Evolutionary conservation across 768 basidiomycete genomes (phyloP).

Genomic region (Rhizopogon rudus): DNA sequence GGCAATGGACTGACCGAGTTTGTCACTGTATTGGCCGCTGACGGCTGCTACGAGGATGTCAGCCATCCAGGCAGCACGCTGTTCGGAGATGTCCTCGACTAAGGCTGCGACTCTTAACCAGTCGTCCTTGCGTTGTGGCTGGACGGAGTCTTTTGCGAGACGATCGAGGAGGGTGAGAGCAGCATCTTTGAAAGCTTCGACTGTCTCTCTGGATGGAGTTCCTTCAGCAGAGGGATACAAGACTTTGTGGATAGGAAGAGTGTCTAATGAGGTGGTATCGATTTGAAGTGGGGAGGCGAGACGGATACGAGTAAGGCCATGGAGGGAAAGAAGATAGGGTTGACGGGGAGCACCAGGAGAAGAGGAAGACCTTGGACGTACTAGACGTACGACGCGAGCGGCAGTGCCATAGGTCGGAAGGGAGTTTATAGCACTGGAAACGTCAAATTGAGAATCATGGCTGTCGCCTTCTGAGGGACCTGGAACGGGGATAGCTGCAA

Average conservation of each 20-base stretch:
- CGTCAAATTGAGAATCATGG: constrained; percentile 10
- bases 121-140: constrained; percentile 53
- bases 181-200: constrained; percentile 65
- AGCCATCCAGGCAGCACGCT: constrained; percentile 67
- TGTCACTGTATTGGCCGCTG: constrained; percentile 64
- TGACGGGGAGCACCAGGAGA: constrained; percentile 34
- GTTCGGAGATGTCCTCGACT: constrained; percentile 66
- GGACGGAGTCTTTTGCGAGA: constrained; percentile 39
- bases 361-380: constrained; percentile 47
- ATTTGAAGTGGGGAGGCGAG: constrained; percentile 37
- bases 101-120: constrained; percentile 66
- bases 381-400: constrained; percentile 66
- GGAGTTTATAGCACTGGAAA: constrained; percentile 2
- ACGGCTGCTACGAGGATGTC: constrained; percentile 61
- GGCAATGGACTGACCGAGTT: constrained; percentile 48
- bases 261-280: constrained; percentile 22
- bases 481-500: constrained; percentile 59
- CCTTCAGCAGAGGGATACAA: constrained; percentile 38
- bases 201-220: constrained; percentile 46
- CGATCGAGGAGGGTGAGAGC: constrained; percentile 65
- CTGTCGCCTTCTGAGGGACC: constrained; percentile 14
- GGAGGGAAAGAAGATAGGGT: constrained; percentile 65
- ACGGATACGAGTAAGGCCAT: constrained; percentile 64
- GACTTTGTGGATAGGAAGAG: constrained; percentile 38
- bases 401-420: constrained; percentile 61